These are phyloP conservation scores for Ganoderma lingzhi DNA, from an alignment of 1,284 basidiomycete genomes.

Conservation along the genomic window DNA sequence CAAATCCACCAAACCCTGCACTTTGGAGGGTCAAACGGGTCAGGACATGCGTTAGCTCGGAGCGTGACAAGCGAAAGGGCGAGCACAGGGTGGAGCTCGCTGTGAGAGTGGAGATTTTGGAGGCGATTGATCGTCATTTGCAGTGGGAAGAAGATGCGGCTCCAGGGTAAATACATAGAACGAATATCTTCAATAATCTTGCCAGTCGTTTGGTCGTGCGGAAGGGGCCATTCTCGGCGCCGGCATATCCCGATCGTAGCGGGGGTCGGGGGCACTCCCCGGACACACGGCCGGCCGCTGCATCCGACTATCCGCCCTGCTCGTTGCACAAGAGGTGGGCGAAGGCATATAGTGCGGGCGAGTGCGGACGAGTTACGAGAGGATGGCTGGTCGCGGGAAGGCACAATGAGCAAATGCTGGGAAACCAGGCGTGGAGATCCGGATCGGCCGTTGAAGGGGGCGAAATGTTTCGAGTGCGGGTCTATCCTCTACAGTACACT, in stretches of 20 bases:
- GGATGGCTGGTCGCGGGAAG: not conserved
- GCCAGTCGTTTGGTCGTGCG: not conserved
- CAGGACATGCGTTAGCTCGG: not conserved
- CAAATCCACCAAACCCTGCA: not conserved
- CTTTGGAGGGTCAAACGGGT: not conserved
- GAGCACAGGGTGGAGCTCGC: not conserved
- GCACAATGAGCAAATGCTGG: not conserved
- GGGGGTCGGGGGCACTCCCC: not conserved
- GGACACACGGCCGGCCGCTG: not conserved
- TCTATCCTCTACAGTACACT: constrained; percentile 9
- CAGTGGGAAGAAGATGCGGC: not conserved
- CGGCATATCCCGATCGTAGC: constrained; percentile 2
- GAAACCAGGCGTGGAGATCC: constrained; percentile 3
- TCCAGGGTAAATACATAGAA: not conserved
- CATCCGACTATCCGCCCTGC: not conserved
- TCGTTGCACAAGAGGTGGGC: not conserved
- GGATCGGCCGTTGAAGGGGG: constrained; percentile 9
- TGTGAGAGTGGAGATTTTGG: not conserved
- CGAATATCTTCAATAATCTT: not conserved
- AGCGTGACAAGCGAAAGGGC: not conserved
- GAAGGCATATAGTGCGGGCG: not conserved
- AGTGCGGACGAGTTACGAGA: not conserved
- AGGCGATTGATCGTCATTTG: constrained; percentile 4
- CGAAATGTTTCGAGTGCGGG: constrained; percentile 16
- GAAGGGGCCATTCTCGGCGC: not conserved